Conservation (phyloP, 139 green algal genomes). For the Desmodesmus armatus region DNA sequence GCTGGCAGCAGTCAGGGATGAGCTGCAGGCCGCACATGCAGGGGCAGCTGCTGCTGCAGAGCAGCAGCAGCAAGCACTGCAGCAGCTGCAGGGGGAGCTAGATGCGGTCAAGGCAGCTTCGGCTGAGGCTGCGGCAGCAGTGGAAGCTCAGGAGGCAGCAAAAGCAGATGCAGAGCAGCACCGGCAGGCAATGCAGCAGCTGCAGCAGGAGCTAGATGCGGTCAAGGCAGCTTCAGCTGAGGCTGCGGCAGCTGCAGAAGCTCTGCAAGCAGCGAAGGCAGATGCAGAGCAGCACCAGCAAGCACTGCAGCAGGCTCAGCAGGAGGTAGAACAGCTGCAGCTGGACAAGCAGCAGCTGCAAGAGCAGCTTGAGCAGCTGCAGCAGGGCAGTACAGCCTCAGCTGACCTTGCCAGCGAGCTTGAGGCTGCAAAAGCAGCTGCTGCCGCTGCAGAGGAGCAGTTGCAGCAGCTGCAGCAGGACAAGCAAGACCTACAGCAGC, state of each 20-base stretch:
- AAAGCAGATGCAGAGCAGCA: constrained; percentile 20
- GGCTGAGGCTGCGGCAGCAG: too few relatives aligned
- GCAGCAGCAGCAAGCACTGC: neutral
- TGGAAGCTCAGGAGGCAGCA: too few relatives aligned
- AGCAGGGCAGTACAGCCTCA: too few relatives aligned
- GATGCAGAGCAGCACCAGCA: neutral
- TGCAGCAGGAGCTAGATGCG: neutral
- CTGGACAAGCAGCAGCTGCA: too few relatives aligned
- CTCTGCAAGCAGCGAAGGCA: neutral
- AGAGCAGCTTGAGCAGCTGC: neutral
- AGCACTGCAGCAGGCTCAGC: neutral
- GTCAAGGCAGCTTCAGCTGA: neutral
- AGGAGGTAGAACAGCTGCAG: neutral
- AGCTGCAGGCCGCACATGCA: constrained; percentile 1
- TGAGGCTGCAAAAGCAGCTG: too few relatives aligned
- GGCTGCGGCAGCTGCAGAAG: neutral
- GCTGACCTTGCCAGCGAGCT: too few relatives aligned
- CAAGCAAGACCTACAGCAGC: too few relatives aligned
- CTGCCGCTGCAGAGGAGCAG: too few relatives aligned
- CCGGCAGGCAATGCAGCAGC: neutral
- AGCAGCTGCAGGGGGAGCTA: neutral
- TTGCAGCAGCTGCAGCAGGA: too few relatives aligned
- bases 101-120: too few relatives aligned
- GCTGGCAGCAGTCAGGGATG: neutral
- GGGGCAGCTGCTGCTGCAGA: neutral